Percentiles rank a stretch among this genome's conserved stretches.
Conservation (phyloP, 495 filamentous ascomycete genomes). For the Hypoxylon rickii region DNA sequence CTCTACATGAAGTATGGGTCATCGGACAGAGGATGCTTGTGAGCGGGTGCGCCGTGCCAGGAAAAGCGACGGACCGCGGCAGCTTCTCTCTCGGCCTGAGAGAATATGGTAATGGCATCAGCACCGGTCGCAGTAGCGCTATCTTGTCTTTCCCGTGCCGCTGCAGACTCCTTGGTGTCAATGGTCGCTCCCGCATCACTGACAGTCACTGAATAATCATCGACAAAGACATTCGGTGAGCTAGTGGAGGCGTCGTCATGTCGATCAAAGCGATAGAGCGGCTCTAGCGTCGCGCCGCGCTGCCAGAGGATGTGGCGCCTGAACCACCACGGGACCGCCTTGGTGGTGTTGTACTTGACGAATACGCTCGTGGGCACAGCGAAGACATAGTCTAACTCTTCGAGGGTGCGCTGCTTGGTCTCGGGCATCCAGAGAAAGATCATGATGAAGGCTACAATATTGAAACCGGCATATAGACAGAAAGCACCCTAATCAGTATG, state of each 20-base stretch:
- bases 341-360: constrained; percentile 53
- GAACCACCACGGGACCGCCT: constrained; percentile 58
- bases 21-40: constrained; percentile 11
- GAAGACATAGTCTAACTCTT: constrained; percentile 66
- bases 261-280: constrained; percentile 49
- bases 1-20: constrained; percentile 7
- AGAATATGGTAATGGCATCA: constrained; percentile 12
- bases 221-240: not conserved
- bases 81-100: constrained; percentile 14
- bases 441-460: constrained; percentile 68
- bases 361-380: constrained; percentile 55
- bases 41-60: constrained; percentile 14
- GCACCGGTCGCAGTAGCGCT: constrained; percentile 14
- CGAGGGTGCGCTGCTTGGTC: constrained; percentile 77
- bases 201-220: not conserved
- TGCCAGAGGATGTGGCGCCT: constrained; percentile 52
- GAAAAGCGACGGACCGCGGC: constrained; percentile 16
- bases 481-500: constrained; percentile 46
- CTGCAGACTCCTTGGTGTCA: constrained; percentile 4
- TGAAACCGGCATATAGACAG: constrained; percentile 68
- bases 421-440: constrained; percentile 79
- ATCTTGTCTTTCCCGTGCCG: not conserved
- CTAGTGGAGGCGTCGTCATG: not conserved
- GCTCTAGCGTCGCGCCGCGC: constrained; percentile 45
- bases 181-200: constrained; percentile 15